A percentile compares a stretch with the other conserved stretches of the same genome.
Conservation (phyloP, 2,329 filamentous ascomycete species). For the Thelonectria discophora region DNA sequence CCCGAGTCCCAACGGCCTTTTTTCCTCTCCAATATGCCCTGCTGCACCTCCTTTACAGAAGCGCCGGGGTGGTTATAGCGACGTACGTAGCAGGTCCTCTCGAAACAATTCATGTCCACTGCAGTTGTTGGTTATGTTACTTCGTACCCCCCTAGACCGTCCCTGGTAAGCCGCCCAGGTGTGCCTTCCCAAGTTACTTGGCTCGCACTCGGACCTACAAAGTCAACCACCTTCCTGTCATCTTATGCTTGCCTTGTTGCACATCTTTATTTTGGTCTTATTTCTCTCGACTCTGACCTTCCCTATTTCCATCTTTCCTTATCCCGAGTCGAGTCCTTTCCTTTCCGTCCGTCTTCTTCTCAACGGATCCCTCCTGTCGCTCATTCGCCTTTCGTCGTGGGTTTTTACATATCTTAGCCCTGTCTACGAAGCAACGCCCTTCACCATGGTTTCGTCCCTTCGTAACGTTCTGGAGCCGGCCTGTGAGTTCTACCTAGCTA, state of each 20-base stretch:
- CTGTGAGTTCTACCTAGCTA: conserved; percentile 9
- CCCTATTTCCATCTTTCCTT: not conserved
- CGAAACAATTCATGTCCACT: not conserved
- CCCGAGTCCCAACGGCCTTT: not conserved
- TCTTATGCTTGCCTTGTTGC: not conserved
- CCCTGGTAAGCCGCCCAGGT: conserved; percentile 3
- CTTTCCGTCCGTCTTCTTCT: not conserved
- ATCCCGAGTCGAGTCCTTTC: not conserved
- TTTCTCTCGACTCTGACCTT: not conserved
- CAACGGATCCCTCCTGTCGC: not conserved
- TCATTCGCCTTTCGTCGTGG: not conserved
- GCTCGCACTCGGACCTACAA: not conserved
- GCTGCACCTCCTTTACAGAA: too few relatives aligned
- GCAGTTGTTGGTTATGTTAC: not conserved
- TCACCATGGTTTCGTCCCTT: conserved; percentile 12
- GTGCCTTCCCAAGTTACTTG: too few relatives aligned
- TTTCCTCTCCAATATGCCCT: not conserved
- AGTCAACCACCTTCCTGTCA: not conserved
- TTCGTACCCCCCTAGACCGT: not conserved
- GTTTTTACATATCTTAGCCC: not conserved
- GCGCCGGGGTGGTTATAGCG: too few relatives aligned
- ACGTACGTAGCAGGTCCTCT: not conserved
- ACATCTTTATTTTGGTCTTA: not conserved
- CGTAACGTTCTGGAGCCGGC: conserved; percentile 27
- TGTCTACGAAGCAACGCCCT: not conserved